Evolutionary conservation across 2,329 filamentous ascomycete genomes (phyloP).

Genomic region (Talaromyces sp.): DNA sequence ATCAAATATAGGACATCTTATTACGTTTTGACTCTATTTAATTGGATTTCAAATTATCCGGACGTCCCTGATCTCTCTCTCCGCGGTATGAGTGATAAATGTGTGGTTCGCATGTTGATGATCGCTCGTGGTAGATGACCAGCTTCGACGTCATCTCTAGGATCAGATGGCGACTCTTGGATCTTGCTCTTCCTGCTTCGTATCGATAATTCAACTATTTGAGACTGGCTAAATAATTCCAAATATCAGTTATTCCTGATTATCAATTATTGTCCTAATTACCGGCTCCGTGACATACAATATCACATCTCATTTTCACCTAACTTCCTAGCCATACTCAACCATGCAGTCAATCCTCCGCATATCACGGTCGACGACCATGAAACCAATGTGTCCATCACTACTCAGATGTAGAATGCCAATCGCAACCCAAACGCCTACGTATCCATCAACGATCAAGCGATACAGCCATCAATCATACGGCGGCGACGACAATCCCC

Average conservation of each 20-base stretch:
- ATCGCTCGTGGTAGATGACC: conserved; percentile 3
- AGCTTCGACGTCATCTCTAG: conserved; percentile 13
- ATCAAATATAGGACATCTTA: background rate
- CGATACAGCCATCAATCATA: conserved; percentile 3
- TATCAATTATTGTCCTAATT: background rate
- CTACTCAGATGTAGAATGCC: background rate
- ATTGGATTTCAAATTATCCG: background rate
- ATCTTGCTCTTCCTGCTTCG: background rate
- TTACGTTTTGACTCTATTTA: background rate
- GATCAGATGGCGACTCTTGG: background rate
- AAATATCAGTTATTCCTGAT: background rate
- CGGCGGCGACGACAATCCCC: background rate
- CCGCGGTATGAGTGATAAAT: no score
- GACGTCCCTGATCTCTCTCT: background rate
- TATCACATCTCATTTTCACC: background rate
- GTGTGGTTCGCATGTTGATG: background rate
- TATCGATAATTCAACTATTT: background rate
- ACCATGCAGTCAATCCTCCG: conserved; percentile 10
- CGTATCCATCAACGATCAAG: background rate
- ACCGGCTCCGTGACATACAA: background rate
- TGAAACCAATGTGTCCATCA: background rate
- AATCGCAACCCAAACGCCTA: background rate
- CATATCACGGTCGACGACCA: conserved; percentile 3
- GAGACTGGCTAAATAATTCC: background rate
- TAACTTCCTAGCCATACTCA: background rate